These are phyloP conservation scores for Brettanomyces bruxellensis DNA, from an alignment of 805 yeast species.

Conservation along the genomic window DNA sequence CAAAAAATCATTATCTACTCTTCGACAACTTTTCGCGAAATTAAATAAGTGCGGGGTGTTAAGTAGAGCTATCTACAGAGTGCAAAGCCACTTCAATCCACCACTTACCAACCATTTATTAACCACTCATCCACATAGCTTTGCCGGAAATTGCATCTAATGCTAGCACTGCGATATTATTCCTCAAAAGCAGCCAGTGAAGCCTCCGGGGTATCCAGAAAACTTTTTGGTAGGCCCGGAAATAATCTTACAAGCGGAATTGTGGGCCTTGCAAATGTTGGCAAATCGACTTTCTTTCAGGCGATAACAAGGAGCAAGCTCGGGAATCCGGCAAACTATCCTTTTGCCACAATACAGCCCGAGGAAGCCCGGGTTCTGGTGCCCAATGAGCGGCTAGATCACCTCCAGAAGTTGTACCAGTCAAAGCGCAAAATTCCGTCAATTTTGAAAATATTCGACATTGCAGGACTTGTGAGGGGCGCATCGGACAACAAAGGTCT, in stretches of 20 bases:
- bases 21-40: too few relatives aligned
- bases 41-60: too few relatives aligned
- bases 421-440: constrained; percentile 48
- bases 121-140: background rate
- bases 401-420: constrained; percentile 35
- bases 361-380: constrained; percentile 53
- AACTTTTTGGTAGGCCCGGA: constrained; percentile 26
- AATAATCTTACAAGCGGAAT: constrained; percentile 34
- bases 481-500: constrained; percentile 60
- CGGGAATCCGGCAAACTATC: constrained; percentile 64
- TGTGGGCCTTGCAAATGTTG: constrained; percentile 59
- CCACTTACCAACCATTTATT: too few relatives aligned
- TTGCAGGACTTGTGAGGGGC: constrained; percentile 63
- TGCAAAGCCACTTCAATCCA: too few relatives aligned
- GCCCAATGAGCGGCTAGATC: constrained; percentile 41
- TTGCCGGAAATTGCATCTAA: background rate
- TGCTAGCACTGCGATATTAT: constrained; percentile 3
- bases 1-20: too few relatives aligned
- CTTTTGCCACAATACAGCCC: constrained; percentile 71
- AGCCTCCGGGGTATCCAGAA: constrained; percentile 1
- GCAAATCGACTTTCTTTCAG: constrained; percentile 51
- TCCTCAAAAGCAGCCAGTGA: background rate
- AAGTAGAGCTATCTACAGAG: too few relatives aligned
- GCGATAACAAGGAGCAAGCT: constrained; percentile 52
- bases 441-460: constrained; percentile 50